Conservation (phyloP, 306 rosid genomes). For the Chamaecrista fasciculata region DNA sequence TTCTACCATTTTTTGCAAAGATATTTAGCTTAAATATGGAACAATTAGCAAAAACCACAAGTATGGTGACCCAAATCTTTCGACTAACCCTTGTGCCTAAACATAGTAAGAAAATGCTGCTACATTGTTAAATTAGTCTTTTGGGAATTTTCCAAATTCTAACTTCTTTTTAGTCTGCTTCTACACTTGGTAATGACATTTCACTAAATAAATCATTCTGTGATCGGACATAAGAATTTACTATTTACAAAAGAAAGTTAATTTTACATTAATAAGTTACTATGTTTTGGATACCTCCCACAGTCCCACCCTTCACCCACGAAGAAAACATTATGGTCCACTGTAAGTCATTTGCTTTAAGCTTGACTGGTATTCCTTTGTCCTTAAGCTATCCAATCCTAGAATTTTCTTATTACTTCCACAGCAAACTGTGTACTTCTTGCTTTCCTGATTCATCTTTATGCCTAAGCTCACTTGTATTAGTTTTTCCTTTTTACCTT, state of each 20-base stretch:
- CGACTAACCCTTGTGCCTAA: no score
- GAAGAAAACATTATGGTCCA: background rate
- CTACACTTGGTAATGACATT: conserved; percentile 8
- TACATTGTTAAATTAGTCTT: background rate
- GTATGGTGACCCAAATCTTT: background rate
- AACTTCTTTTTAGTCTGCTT: conserved; percentile 25
- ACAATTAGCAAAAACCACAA: background rate
- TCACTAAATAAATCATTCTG: background rate
- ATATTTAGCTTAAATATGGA: background rate
- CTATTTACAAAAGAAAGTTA: background rate
- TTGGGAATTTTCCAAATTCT: background rate
- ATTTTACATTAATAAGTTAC: background rate
- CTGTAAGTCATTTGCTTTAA: background rate
- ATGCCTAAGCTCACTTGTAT: background rate
- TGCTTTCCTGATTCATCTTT: background rate
- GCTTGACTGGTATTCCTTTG: background rate
- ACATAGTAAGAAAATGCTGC: conserved; percentile 36
- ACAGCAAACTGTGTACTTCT: background rate
- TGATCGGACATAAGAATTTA: background rate
- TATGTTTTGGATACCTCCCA: background rate
- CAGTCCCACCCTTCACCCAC: background rate
- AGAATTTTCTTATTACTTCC: background rate
- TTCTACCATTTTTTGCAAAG: background rate
- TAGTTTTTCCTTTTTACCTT: background rate
- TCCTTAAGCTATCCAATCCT: background rate